Conservation (phyloP, 768 basidiomycete genomes). For the Brasilioporus rufonigricans region DNA sequence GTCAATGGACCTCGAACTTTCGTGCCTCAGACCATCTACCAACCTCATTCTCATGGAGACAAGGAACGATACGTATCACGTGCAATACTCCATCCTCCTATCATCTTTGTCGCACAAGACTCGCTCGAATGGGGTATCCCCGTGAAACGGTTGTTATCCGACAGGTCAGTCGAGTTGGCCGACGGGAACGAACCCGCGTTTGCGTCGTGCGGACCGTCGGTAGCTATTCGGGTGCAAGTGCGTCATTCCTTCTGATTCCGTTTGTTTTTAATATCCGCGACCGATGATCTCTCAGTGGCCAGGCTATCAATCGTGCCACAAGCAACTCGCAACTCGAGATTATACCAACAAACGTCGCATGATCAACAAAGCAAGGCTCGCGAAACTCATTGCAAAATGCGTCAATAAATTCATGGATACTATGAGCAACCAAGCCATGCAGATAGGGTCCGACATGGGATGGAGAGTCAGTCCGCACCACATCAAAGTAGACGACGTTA, state of each 20-base stretch:
- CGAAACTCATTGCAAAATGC: slow-evolving; percentile 68
- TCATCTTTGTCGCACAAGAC: slow-evolving; percentile 53
- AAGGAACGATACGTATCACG: slow-evolving; percentile 69
- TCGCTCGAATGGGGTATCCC: slow-evolving; percentile 59
- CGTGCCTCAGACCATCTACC: slow-evolving; percentile 66
- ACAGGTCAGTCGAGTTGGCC: slow-evolving; percentile 46
- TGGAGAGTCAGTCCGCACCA: slow-evolving; percentile 16
- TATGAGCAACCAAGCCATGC: slow-evolving; percentile 5
- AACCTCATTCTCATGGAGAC: slow-evolving; percentile 69
- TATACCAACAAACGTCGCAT: slow-evolving; percentile 65
- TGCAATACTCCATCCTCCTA: slow-evolving; percentile 54
- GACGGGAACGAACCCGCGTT: slow-evolving; percentile 62
- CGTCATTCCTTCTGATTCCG: background rate
- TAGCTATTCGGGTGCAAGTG: slow-evolving; percentile 70
- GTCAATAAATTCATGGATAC: slow-evolving; percentile 29
- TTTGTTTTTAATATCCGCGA: background rate
- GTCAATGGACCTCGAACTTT: slow-evolving; percentile 40
- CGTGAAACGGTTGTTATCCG: slow-evolving; percentile 55
- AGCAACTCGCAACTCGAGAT: slow-evolving; percentile 70
- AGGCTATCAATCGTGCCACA: slow-evolving; percentile 68
- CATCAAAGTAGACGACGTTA: slow-evolving; percentile 16
- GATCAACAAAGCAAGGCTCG: slow-evolving; percentile 66
- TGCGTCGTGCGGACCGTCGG: slow-evolving; percentile 62
- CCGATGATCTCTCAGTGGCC: slow-evolving; percentile 55
- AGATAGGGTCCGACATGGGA: background rate